phyloP scores from a whole-genome alignment of 2,329 filamentous ascomycete genomes.

The Neophaeococcomyces mojaviensis region DNA sequence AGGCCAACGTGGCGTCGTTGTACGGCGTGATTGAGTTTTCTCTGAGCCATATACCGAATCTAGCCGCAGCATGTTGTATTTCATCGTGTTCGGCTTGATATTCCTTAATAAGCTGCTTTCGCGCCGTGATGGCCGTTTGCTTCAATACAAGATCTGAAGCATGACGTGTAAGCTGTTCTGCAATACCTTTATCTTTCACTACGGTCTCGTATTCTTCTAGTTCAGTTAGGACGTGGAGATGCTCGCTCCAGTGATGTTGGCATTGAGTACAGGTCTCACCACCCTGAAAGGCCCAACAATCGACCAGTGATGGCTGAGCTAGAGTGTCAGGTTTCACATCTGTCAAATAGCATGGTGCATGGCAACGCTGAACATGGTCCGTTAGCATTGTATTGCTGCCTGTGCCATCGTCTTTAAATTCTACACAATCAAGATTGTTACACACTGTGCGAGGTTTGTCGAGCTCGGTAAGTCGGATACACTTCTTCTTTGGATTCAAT shows the following conservation, averaged over 20 bases:
- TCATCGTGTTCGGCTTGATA: too few species aligned
- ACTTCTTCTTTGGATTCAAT: conserved; percentile 25
- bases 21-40: too few species aligned
- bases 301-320: conserved; percentile 23
- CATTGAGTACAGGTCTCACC: conserved; percentile 24
- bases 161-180: too few species aligned
- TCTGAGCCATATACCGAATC: too few species aligned
- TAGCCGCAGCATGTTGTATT: too few species aligned
- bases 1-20: too few species aligned
- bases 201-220: conserved; percentile 21
- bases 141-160: too few species aligned
- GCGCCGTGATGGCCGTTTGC: too few species aligned
- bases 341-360: conserved; percentile 26
- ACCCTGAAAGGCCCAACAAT: conserved; percentile 25
- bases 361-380: conserved; percentile 30
- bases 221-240: conserved; percentile 32
- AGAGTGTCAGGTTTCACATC: conserved; percentile 24
- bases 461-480: conserved; percentile 21
- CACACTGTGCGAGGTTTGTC: conserved; percentile 29
- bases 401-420: conserved; percentile 23
- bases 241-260: conserved; percentile 30
- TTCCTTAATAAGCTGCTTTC: too few species aligned
- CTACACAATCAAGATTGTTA: conserved; percentile 24
- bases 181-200: conserved; percentile 24
- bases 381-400: conserved; percentile 9